Evolutionary conservation across 2,329 filamentous ascomycete species (phyloP), one percentile per base, ranked within the genome.

Genomic region (Fusarium succisae): DNA sequence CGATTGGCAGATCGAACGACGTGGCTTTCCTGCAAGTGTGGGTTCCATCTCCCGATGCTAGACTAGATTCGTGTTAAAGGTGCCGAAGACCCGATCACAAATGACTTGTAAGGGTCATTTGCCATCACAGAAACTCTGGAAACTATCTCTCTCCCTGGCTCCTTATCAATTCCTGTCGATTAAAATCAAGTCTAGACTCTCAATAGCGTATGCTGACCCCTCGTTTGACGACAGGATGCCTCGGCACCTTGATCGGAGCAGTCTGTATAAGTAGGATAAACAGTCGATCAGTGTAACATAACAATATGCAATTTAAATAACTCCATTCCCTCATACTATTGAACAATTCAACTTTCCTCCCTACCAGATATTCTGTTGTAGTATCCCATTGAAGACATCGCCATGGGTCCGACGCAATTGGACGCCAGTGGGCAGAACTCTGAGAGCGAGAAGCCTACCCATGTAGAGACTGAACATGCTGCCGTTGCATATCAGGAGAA

Each of bases 231-330:
- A 18, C 12, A 18, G 8, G 20, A n/a, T 41, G 35, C 51, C 51
- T 39, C 35, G 51, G 51, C 24, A 55, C 24, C 35, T 41, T 18
- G 20, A 38, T 39, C 24, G 18, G 35, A 18, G 51, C 8, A 8
- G 15, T 48, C 35, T 5, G 17, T 41, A 28, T 55, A 55, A 55
- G 51, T 9, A 41, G 15, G 24, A 18, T 55, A 55, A 13, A 17
- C 20, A 8, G 10, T 41, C 35, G 24, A 41, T 55, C 24, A 55
- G 15, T 39, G 20, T 39, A 55, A 22, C 24, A 39, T 35, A 2
- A 20, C 0, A 7, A 2, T 20, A 20, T 8, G 0, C 20, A 41
- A 13, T 10, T n/a, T n/a, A 9, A 18, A n/a, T 10, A n/a, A 41
- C 35, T 15, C 3, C 20, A 2, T 17, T 22, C 20, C 14, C 9